Evolutionary conservation across 164 flowering plant species (phyloP).

Genomic region (Paratinospora sagittata): DNA sequence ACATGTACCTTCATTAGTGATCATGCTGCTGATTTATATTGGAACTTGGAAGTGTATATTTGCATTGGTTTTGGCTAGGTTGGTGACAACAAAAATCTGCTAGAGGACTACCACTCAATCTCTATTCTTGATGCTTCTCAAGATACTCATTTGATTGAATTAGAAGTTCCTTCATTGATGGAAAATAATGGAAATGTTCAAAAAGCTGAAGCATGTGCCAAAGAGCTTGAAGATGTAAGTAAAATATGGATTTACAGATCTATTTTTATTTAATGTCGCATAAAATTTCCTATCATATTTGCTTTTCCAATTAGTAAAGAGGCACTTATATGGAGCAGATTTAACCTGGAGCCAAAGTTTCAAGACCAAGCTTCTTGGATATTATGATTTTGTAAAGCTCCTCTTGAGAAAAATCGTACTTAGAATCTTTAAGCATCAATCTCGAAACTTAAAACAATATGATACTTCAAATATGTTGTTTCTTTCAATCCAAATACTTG

Average conservation of each 20-base stretch:
- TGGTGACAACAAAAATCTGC: conserved; percentile 20
- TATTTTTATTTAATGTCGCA: neutral
- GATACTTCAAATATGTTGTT: neutral
- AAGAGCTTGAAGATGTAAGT: conserved; percentile 86
- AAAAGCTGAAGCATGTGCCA: conserved; percentile 74
- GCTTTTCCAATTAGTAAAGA: neutral
- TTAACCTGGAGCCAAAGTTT: neutral
- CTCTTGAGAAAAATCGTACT: too few relatives aligned
- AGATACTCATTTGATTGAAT: conserved; percentile 24
- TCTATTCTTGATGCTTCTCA: conserved; percentile 20
- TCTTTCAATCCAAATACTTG: neutral
- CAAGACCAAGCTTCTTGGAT: too few relatives aligned
- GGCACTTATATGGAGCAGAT: neutral
- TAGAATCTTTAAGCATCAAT: neutral
- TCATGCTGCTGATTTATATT: neutral
- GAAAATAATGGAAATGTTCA: conserved; percentile 55
- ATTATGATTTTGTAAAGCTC: too few relatives aligned
- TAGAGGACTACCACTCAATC: conserved; percentile 18
- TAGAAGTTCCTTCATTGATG: conserved; percentile 31
- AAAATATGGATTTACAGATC: neutral
- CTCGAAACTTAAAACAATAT: neutral
- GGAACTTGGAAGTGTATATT: too few relatives aligned
- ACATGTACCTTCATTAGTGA: neutral
- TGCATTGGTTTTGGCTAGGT: conserved; percentile 22
- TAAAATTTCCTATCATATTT: neutral